Base-by-base conservation (phyloP, 2,329 filamentous ascomycete species). In the Dothiorella sarmentorum region DNA sequence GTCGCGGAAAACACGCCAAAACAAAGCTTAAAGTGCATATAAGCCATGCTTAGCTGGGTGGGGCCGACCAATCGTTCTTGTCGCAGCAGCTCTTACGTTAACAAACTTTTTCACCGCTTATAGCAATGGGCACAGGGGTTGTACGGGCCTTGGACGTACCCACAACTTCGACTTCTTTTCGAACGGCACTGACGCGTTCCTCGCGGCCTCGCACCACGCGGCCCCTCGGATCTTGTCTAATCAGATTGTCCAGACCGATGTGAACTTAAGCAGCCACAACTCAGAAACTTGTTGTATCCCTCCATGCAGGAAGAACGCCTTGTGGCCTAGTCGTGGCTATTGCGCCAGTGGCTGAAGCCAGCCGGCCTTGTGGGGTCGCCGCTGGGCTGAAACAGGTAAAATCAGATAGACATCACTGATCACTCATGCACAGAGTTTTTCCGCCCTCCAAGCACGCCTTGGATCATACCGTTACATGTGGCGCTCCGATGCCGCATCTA, bases 321-420 rank as follows among this genome's bases (percentile, higher is more conserved):
- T n/a, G n/a, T n/a, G n/a, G n/a, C n/a, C n/a, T n/a, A n/a, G n/a
- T n/a, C n/a, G n/a, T n/a, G n/a, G n/a, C n/a, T n/a, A n/a, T n/a
- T n/a, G n/a, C 26, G n/a, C 9, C 6, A 15, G 43, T 45, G 43
- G 43, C 43, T 45, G 42, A 17, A 22, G 22, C 43, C 22, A 45
- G 22, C n/a, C n/a, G n/a, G n/a, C n/a, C n/a, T n/a, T n/a, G n/a
- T n/a, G n/a, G n/a, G n/a, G n/a, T n/a, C n/a, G n/a, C n/a, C n/a
- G n/a, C n/a, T n/a, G n/a, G n/a, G n/a, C 24, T 31, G 24, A 13
- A 45, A 11, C 13, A 6, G 43, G 24, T 5, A 45, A 29, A 45
- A 45, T 45, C 43, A 45, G 43, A 44, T 44, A 44, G n/a, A n/a
- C n/a, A n/a, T n/a, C n/a, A n/a, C n/a, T n/a, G n/a, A 44, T 13